Percentiles rank a stretch among this genome's conserved stretches.
phyloP scores from a whole-genome alignment of 176 grass and related monocot species.

The Oryza brachyantha region DNA sequence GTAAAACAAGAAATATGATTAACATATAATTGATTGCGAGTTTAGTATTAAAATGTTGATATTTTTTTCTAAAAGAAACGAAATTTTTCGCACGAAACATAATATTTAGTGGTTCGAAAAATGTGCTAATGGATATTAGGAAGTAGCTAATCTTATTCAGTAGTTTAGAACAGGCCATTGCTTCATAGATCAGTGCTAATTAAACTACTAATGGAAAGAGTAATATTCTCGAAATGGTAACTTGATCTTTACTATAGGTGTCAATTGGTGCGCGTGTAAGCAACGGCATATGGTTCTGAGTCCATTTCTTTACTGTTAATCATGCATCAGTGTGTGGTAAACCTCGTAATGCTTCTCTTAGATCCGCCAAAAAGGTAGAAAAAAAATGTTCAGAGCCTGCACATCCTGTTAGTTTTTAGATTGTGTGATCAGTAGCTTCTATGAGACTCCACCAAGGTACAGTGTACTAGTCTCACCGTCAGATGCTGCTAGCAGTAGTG shows the following conservation, averaged over 20 bases:
- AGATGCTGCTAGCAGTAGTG: not conserved
- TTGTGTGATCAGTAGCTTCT: not conserved
- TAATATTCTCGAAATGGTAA: not conserved
- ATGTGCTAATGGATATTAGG: too few species aligned
- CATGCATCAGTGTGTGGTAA: not conserved
- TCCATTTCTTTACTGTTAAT: conserved; percentile 17
- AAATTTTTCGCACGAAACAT: too few species aligned
- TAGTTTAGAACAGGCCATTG: too few species aligned
- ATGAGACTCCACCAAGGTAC: not conserved
- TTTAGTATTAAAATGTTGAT: too few species aligned
- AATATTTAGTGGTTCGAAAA: too few species aligned
- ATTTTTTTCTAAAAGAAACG: too few species aligned
- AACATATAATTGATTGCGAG: too few species aligned
- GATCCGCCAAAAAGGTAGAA: not conserved
- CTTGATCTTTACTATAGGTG: not conserved
- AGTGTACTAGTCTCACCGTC: not conserved
- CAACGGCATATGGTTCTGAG: conserved; percentile 8
- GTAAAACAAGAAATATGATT: too few species aligned
- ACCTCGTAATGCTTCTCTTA: not conserved
- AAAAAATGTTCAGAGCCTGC: too few species aligned
- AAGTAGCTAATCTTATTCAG: too few species aligned
- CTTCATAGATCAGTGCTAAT: not conserved
- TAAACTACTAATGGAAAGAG: not conserved
- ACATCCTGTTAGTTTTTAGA: not conserved
- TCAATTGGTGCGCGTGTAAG: conserved; percentile 10